Base-by-base conservation (phyloP, 2,329 filamentous ascomycete species). In the Fusarium burgessii region DNA sequence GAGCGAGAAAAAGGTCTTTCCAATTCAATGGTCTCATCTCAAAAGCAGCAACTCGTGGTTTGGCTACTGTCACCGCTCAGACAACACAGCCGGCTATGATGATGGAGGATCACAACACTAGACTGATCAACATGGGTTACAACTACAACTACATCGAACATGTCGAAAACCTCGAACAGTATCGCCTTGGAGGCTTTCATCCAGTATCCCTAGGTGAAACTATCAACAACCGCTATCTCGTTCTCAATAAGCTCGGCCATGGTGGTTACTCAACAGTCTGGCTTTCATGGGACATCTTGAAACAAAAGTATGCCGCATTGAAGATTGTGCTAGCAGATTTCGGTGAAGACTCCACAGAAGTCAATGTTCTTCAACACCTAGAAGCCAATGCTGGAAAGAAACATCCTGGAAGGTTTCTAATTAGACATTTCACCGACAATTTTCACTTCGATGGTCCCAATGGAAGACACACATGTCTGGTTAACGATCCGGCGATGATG, bases 191-290 rank as follows among this genome's bases (percentile, higher is more conserved):
- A 5, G 72, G 69, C 25, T 74, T 73, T 35, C 72, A 74, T 20
- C 72, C 72, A 1, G 67, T 74, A 20, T 47, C 61, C 4, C 52
- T 74, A 5, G 72, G 72, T 23, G 72, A 74, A 51, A 72, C 69
- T n/a, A 69, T 74, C 62, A 70, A 74, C 49, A 42, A 65, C 43
- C 72, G 68, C n/a, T 74, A 74, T 40, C 57, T 72, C 29, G 59
- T 74, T n/a, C 70, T 74, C 32, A 68, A 74, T 35, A 74, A 74
- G 61, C 72, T 74, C n/a, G 72, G 72, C 12, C 70, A 74, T 23
- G 72, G 72, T 15, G 66, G 70, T 15, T 75, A 74, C 49, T 74
- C 72, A n/a, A 74, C 72, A n/a, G 72, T 73, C 1, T 74, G 72
- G 72, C 72, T 74, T 13, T 74, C 72, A 6, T 71, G 73, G 63